Evolutionary conservation across 352 stramenopile genomes (phyloP).

Genomic region (Stephanocyclus meneghinianus): DNA sequence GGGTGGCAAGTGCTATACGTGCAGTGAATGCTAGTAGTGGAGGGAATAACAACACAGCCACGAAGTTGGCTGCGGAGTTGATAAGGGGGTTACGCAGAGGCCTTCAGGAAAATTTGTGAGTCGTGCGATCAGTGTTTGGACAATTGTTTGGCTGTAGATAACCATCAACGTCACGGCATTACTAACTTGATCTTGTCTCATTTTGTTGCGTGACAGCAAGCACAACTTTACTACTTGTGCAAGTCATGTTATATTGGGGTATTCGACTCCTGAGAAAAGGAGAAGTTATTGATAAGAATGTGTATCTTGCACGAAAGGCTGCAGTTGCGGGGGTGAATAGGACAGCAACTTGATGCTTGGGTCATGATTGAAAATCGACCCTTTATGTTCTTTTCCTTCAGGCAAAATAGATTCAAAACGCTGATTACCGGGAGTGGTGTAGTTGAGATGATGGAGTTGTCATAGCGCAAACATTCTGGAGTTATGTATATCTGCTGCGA

Average conservation of each 20-base stretch:
- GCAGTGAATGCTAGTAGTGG: slow-evolving; percentile 72
- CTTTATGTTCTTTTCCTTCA: neutral
- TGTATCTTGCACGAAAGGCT: too few relatives aligned
- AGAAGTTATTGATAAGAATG: slow-evolving; percentile 48
- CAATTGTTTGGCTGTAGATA: neutral
- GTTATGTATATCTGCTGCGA: slow-evolving; percentile 11
- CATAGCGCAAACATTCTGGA: neutral
- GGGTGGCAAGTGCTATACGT: slow-evolving; percentile 64
- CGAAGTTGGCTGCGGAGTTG: slow-evolving; percentile 66
- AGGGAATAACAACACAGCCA: slow-evolving; percentile 69
- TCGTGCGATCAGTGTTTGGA: slow-evolving; percentile 1
- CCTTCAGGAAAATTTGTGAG: slow-evolving; percentile 81
- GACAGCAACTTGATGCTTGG: neutral
- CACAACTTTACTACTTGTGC: slow-evolving; percentile 80
- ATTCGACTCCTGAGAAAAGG: slow-evolving; percentile 83
- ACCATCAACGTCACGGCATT: slow-evolving; percentile 1
- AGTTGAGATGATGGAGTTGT: neutral
- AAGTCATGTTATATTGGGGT: slow-evolving; percentile 84
- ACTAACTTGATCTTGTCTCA: slow-evolving; percentile 1
- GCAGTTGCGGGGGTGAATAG: slow-evolving; percentile 66
- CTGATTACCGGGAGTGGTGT: neutral
- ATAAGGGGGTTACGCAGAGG: slow-evolving; percentile 78
- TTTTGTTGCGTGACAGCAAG: slow-evolving; percentile 55
- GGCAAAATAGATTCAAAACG: neutral
- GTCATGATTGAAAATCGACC: neutral